Percentiles rank a stretch among this genome's conserved stretches.
Conservation (phyloP, 75 land plant species). For the Sequoiadendron giganteum region DNA sequence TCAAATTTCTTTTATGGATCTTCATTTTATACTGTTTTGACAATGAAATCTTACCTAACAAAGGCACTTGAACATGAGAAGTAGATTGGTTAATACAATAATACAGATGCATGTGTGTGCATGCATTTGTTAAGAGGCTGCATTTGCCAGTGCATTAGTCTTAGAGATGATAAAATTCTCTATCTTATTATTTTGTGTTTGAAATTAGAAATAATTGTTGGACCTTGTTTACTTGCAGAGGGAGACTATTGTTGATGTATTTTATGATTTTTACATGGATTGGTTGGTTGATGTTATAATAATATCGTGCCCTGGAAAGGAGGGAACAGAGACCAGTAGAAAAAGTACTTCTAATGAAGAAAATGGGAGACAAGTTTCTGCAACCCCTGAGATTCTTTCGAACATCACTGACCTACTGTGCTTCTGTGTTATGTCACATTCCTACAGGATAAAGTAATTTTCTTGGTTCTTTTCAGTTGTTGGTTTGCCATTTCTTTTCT, state of each 20-base stretch:
- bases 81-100: too few species aligned
- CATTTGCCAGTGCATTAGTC: too few species aligned
- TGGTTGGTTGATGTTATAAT: slow-evolving; percentile 70
- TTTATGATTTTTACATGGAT: slow-evolving; percentile 87
- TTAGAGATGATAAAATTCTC: too few species aligned
- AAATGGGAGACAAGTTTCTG: slow-evolving; percentile 12
- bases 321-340: slow-evolving; percentile 13
- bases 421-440: slow-evolving; percentile 91
- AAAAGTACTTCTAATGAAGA: slow-evolving; percentile 12
- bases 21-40: too few species aligned
- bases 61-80: too few species aligned
- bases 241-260: slow-evolving; percentile 74
- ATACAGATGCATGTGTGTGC: too few species aligned
- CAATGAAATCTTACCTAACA: too few species aligned
- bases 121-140: too few species aligned
- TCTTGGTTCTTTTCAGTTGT: background rate
- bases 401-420: slow-evolving; percentile 94
- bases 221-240: slow-evolving; percentile 19
- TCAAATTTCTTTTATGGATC: too few species aligned
- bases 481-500: background rate
- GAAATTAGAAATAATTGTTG: background rate
- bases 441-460: slow-evolving; percentile 82
- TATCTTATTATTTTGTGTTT: slow-evolving; percentile 2
- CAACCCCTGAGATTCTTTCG: slow-evolving; percentile 73
- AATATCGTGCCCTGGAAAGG: slow-evolving; percentile 53